These are phyloP conservation scores for Leccinellum luteum DNA, from an alignment of 768 basidiomycete species.

Conservation along the genomic window DNA sequence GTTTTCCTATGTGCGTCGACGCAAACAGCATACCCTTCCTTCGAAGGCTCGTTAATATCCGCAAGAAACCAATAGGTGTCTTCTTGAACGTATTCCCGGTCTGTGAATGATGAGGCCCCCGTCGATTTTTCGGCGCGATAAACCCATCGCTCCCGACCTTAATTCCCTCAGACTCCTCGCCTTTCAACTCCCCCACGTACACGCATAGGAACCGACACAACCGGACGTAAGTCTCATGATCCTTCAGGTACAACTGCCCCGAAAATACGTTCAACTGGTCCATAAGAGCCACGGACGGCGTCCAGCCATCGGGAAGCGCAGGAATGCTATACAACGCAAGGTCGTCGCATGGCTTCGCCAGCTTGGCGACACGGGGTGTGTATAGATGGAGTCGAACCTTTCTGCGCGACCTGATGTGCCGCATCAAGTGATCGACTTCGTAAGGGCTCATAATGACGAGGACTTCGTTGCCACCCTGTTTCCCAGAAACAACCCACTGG, in stretches of 20 bases:
- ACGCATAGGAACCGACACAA: not conserved
- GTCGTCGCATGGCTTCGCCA: conserved; percentile 31
- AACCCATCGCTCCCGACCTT: conserved; percentile 10
- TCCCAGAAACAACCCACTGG: conserved; percentile 25
- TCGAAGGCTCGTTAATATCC: conserved; percentile 24
- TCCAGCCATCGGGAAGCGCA: not conserved
- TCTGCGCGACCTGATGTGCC: conserved; percentile 32
- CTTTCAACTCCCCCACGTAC: not conserved
- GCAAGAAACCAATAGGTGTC: conserved; percentile 34
- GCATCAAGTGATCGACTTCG: conserved; percentile 39
- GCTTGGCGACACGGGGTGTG: conserved; percentile 35
- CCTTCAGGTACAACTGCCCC: not conserved
- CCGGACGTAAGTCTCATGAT: conserved; percentile 22
- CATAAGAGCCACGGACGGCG: not conserved
- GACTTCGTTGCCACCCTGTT: not conserved
- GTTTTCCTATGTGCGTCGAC: conserved; percentile 41
- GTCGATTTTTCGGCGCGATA: not conserved
- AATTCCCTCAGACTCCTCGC: not conserved
- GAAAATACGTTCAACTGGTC: not conserved
- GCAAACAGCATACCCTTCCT: conserved; percentile 40
- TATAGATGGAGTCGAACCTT: conserved; percentile 42
- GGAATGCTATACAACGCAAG: not conserved
- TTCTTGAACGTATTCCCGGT: conserved; percentile 27
- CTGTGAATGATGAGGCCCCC: not conserved
- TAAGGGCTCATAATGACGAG: conserved; percentile 42